Base-by-base conservation (phyloP, 2,329 filamentous ascomycete species). In the Hypoxylon sp. region DNA sequence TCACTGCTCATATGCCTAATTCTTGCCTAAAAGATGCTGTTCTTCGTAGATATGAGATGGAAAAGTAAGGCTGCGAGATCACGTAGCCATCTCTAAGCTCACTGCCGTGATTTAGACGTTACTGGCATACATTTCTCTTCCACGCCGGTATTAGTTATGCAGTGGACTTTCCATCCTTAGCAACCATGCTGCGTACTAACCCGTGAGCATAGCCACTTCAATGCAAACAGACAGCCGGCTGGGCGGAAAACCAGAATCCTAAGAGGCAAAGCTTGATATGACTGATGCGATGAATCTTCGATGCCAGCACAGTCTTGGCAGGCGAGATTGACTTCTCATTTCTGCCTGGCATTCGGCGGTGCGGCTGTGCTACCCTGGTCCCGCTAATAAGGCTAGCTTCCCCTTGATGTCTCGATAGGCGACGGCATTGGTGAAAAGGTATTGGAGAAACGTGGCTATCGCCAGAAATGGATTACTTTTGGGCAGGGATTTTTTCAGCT, bases 401-500 rank as follows among this genome's bases (percentile, higher is more conserved):
- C 45, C 58, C 58, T 60, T 56, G 58, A 43, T 56, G 60, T 63
- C 30, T 57, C 46, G 38, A 48, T 41, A 32, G 36, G 21, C 50
- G 55, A 57, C 13, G 25, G 38, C 45, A 60, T 66, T 63, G 67
- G 63, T 46, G 56, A 58, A 30, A 62, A 46, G 10, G 14, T 13
- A 32, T 36, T 41, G 17, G 32, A 41, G 46, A 65, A 41, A 13
- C 17, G 38, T 49, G 55, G 58, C 59, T 60, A 53, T 32, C 13
- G 19, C 55, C 38, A 36, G 41, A 62, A 53, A 17, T 5, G 28
- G 28, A 51, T 32, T 51, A 23, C 10, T 36, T 30, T 41, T 46
- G 2, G 34, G 45, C 67, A 63, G 38, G 67, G 67, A 30, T 66
- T 36, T 51, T 45, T 57, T 67, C 67, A 69, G 67, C 67, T 67